phyloP scores from a whole-genome alignment of 805 yeast genomes.

The Pichia membranifaciens region DNA sequence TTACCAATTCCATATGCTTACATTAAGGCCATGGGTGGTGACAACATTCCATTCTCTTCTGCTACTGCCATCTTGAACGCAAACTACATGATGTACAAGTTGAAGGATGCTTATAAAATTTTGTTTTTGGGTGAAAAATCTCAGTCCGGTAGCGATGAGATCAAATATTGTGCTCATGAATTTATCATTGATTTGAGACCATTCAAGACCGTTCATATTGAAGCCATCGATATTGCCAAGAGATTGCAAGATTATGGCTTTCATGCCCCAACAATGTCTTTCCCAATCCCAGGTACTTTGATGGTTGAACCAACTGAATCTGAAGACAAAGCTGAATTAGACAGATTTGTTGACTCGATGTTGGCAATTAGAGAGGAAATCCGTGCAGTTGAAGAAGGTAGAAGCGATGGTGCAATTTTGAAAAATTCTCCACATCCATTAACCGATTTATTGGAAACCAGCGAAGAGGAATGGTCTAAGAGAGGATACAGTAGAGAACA shows the following conservation, averaged over 20 bases:
- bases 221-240: constrained; percentile 95
- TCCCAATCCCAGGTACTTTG: constrained; percentile 96
- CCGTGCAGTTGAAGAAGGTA: constrained; percentile 60
- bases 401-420: constrained; percentile 60
- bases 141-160: constrained; percentile 20
- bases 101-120: constrained; percentile 65
- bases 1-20: constrained; percentile 92
- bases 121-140: constrained; percentile 55
- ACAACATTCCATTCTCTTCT: constrained; percentile 80
- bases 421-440: constrained; percentile 92
- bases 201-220: constrained; percentile 73
- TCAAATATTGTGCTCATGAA: constrained; percentile 91
- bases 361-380: constrained; percentile 80
- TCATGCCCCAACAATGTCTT: constrained; percentile 98
- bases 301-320: constrained; percentile 99
- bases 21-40: constrained; percentile 88
- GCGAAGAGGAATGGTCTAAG: constrained; percentile 63
- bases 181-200: constrained; percentile 88
- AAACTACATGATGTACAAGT: constrained; percentile 84
- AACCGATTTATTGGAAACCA: constrained; percentile 61
- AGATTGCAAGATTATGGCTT: constrained; percentile 96
- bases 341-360: constrained; percentile 85
- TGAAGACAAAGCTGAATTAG: constrained; percentile 81
- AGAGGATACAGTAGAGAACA: constrained; percentile 89
- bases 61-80: constrained; percentile 91